Evolutionary conservation across 177 flowering plant species (phyloP).

Genomic region (Vitis hybrid): DNA sequence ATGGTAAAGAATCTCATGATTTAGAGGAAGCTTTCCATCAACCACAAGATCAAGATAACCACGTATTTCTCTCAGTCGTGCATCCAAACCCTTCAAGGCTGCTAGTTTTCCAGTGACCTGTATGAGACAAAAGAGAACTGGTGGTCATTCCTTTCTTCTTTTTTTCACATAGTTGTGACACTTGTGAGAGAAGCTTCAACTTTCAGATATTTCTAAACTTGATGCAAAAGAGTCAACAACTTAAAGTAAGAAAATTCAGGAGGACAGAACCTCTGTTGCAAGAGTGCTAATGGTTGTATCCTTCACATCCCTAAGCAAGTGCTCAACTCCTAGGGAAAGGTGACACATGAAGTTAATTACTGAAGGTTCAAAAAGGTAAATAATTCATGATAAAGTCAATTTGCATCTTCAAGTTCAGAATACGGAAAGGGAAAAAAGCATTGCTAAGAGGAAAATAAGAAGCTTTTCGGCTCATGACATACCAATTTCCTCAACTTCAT

Average conservation of each 20-base stretch:
- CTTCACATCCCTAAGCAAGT: slow-evolving; percentile 96
- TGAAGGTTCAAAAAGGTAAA: background rate
- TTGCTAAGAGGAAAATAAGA: background rate
- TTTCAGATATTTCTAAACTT: background rate
- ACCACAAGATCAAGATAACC: slow-evolving; percentile 87
- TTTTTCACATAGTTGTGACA: too few species aligned
- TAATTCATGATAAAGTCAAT: background rate
- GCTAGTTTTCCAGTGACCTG: slow-evolving; percentile 94
- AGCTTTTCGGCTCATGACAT: slow-evolving; percentile 11
- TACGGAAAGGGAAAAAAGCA: background rate
- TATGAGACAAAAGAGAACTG: slow-evolving; percentile 2
- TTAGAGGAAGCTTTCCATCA: slow-evolving; percentile 84
- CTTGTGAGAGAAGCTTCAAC: background rate
- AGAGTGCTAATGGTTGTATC: slow-evolving; percentile 97
- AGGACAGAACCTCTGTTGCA: slow-evolving; percentile 75
- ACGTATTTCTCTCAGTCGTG: slow-evolving; percentile 80
- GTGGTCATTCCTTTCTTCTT: too few species aligned
- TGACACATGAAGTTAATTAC: background rate
- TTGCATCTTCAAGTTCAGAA: background rate
- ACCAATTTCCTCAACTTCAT: slow-evolving; percentile 99
- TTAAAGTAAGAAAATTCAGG: background rate
- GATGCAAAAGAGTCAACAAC: background rate
- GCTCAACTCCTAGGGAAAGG: slow-evolving; percentile 76
- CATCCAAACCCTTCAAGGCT: slow-evolving; percentile 92
- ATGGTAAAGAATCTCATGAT: slow-evolving; percentile 95